A percentile compares a stretch with the other conserved stretches of the same genome.
phyloP scores from a whole-genome alignment of 257 asterid genomes.

The Plectranthus barbatus region DNA sequence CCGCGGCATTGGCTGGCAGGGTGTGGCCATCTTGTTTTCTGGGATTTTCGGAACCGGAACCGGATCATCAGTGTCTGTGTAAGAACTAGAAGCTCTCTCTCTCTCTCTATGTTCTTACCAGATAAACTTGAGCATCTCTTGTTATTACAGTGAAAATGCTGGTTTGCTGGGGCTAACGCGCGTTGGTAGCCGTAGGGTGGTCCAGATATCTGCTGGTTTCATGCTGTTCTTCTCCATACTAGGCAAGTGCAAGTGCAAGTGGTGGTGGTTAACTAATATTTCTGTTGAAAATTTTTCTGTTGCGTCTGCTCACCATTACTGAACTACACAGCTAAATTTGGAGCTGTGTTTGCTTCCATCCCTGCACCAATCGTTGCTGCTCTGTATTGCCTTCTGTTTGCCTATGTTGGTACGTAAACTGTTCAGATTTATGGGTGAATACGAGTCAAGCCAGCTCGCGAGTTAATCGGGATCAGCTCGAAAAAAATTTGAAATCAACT shows the following conservation, averaged over 20 bases:
- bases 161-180: constrained; percentile 84
- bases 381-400: constrained; percentile 78
- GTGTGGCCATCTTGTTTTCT: constrained; percentile 65
- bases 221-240: constrained; percentile 93
- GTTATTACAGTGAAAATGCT: constrained; percentile 82
- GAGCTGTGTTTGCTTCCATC: constrained; percentile 94
- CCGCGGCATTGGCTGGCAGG: constrained; percentile 99
- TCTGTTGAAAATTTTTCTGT: background rate
- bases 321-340: constrained; percentile 62
- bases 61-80: constrained; percentile 90
- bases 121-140: too few species aligned
- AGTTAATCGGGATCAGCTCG: too few species aligned
- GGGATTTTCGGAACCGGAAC: constrained; percentile 88
- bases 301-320: background rate
- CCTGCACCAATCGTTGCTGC: constrained; percentile 94
- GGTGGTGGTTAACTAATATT: background rate
- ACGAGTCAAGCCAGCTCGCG: too few species aligned
- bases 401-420: constrained; percentile 70
- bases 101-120: background rate
- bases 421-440: background rate
- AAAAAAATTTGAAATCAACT: too few species aligned
- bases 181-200: constrained; percentile 90
- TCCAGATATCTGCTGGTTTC: constrained; percentile 91
- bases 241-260: constrained; percentile 44
- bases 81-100: constrained; percentile 27